Evolutionary conservation across 2,329 filamentous ascomycete species (phyloP), one percentile per base, ranked within the genome.

Genomic region (Drechslerella stenobrocha): DNA sequence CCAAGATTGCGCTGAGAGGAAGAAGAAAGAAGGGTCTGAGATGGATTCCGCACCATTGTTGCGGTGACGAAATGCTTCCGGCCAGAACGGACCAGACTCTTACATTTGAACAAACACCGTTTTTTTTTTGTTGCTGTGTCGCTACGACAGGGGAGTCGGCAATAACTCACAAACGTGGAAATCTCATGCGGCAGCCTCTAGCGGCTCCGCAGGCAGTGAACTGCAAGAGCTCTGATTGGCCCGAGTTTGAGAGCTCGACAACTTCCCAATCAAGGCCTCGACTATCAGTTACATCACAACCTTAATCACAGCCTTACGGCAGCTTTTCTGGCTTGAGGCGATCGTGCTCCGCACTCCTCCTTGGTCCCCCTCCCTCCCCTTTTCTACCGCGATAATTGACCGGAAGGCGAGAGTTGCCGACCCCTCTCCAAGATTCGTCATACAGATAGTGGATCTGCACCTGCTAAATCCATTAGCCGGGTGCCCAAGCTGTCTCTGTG

Each of bases 271-370:
- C 48, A 58, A 24, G 61, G 52, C 61, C 37, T 59, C 61, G n/a
- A 59, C 48, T 53, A 66, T 66, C 61, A 66, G 61, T 59, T 66
- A 66, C 61, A 66, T 66, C 61, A 66, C 61, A 55, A 59, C 61
- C 48, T 66, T 66, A 59, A 53, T 66, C 61, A 65, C 53, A 58
- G 53, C 53, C 61, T 58, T 66, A 58, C 53, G 48, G 61, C 53
- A 42, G 53, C 48, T 53, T 66, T 65, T 58, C 34, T 65, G 24
- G 53, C 40, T 44, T 35, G 60, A 58, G 45, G 44, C 34, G 45
- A 58, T 58, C 32, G 45, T 40, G 53, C 53, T 50, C 45, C 61
- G 42, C 52, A 48, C 52, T 37, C 22, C 32, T 48, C 32, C 28
- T 20, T 20, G 15, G 37, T 18, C 37, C 18, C 13, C 18, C 37